Evolutionary conservation across 805 yeast genomes (phyloP).

Genomic region (Starmerella vitae): DNA sequence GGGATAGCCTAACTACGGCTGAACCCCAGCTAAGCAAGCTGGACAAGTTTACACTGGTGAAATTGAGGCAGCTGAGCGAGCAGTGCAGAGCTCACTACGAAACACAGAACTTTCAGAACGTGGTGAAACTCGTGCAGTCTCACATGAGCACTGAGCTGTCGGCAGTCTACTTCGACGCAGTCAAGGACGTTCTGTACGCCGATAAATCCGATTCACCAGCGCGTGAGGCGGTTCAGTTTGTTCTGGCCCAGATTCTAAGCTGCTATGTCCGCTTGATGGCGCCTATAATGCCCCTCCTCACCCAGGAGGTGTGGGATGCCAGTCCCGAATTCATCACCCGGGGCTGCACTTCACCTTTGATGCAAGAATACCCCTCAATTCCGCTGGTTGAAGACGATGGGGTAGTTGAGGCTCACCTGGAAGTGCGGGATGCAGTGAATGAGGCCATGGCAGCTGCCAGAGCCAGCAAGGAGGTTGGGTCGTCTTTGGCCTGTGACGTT

Average conservation of each 20-base stretch:
- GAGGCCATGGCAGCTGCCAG: slow-evolving; percentile 45
- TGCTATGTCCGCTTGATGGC: slow-evolving; percentile 55
- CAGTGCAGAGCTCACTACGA: slow-evolving; percentile 36
- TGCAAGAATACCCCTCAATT: slow-evolving; percentile 31
- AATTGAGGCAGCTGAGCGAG: slow-evolving; percentile 36
- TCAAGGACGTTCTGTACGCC: slow-evolving; percentile 76
- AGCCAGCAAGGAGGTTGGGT: slow-evolving; percentile 32
- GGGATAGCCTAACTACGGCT: slow-evolving; percentile 20
- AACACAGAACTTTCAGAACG: slow-evolving; percentile 51
- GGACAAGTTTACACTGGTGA: slow-evolving; percentile 53
- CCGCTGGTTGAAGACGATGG: slow-evolving; percentile 29
- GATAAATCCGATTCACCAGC: slow-evolving; percentile 36
- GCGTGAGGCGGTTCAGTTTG: slow-evolving; percentile 54
- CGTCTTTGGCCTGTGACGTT: slow-evolving; percentile 47
- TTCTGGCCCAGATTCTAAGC: slow-evolving; percentile 40
- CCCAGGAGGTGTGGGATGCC: slow-evolving; percentile 79
- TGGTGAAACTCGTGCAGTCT: slow-evolving; percentile 51
- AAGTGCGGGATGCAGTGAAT: slow-evolving; percentile 38
- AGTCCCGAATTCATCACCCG: slow-evolving; percentile 29
- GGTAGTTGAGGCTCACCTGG: slow-evolving; percentile 29
- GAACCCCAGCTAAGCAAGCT: slow-evolving; percentile 15
- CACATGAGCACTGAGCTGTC: slow-evolving; percentile 68
- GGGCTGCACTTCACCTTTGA: slow-evolving; percentile 34
- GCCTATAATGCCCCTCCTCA: slow-evolving; percentile 70
- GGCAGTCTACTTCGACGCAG: slow-evolving; percentile 70